Evolutionary conservation across 2,329 filamentous ascomycete species (phyloP).

Genomic region (Rutstroemia sp.): DNA sequence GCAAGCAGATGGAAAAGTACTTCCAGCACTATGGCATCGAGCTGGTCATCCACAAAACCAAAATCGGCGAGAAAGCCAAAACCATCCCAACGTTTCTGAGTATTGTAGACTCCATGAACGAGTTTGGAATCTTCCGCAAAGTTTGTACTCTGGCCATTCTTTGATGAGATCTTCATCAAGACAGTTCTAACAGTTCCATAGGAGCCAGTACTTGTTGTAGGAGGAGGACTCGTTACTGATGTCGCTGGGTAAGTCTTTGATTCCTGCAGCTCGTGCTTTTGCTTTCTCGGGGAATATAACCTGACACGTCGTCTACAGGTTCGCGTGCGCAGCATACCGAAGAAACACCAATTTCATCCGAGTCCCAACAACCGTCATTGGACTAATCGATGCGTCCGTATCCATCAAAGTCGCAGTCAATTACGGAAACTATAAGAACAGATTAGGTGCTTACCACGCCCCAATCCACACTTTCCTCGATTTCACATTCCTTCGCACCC

Average conservation of each 20-base stretch:
- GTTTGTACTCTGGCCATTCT: constrained; percentile 24
- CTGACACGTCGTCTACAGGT: constrained; percentile 36
- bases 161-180: neutral
- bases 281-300: constrained; percentile 7
- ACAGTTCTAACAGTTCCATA: constrained; percentile 22
- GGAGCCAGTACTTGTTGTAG: constrained; percentile 60
- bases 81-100: constrained; percentile 60
- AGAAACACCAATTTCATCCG: constrained; percentile 69
- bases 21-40: constrained; percentile 57
- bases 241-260: constrained; percentile 55
- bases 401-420: constrained; percentile 75
- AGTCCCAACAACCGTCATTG: constrained; percentile 67
- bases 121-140: constrained; percentile 64
- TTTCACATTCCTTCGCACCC: constrained; percentile 62
- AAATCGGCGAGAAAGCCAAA: constrained; percentile 70
- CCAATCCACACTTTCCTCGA: constrained; percentile 67
- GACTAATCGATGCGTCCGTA: constrained; percentile 67
- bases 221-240: constrained; percentile 64
- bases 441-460: constrained; percentile 65
- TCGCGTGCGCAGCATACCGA: constrained; percentile 64
- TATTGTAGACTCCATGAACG: constrained; percentile 67
- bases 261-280: constrained; percentile 5
- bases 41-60: constrained; percentile 62
- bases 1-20: constrained; percentile 57
- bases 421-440: constrained; percentile 70